Evolutionary conservation across 768 basidiomycete genomes (phyloP), one percentile per base, ranked within the genome.

Genomic region (Pilatotrama ljubarskyi): DNA sequence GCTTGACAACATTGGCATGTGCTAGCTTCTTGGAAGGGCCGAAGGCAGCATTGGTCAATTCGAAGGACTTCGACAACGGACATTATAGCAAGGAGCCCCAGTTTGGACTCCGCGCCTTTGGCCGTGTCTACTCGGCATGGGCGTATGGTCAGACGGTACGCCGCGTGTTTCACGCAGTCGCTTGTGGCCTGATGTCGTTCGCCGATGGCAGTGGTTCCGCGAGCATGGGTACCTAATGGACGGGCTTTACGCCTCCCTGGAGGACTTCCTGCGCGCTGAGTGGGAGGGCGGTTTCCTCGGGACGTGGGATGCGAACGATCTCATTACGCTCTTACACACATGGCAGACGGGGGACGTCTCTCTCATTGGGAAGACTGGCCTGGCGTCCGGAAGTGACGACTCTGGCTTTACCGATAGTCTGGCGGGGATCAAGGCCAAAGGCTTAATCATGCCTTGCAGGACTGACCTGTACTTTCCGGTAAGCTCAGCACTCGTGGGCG

Each of bases 401-500:
- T 80, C 78, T 20, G 72, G 80, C 61, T 74, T 82, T 26, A 72
- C 68, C 46, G 76, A 73, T 36, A 73, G 74, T 40, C 65, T 85
- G 55, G 62, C 67, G 1, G 68, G 65, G 17, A 81, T 84, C 70
- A 79, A 78, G 60, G 82, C 82, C 3, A 80, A 75, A 57, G 83
- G 82, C 3, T 63, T 85, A 42, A 78, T 84, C 47, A 82, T 85
- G 82, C 83, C 84, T 4, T 79, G 78, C 63, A 83, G 82, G 72
- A 84, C 81, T 1, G 84, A 85, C 61, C 68, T 85, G 38, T 84
- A 84, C 67, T 85, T 85, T 68, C 74, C 84, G 18, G 81, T 82
- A 55, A 20, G 66, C 63, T 11, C 43, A 40, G 15, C 11, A 42
- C 6, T 22, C 18, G 25, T 10, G 22, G 2, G 5, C 17, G 10